Conservation (phyloP, 2,329 filamentous ascomycete genomes). For the Trematosphaeria pertusa region DNA sequence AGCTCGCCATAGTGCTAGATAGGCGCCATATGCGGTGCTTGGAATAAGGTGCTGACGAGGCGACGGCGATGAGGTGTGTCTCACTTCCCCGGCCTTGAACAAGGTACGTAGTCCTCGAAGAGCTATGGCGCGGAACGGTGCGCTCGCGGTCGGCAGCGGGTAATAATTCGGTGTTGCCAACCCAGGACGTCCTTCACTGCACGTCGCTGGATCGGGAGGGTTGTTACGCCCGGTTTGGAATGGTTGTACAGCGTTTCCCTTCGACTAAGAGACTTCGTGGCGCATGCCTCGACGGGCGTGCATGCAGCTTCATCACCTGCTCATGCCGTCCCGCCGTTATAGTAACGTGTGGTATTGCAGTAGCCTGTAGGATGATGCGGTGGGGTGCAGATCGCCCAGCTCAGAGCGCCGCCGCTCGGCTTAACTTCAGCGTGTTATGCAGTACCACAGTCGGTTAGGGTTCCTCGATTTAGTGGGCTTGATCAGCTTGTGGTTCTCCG, state of each 20-base stretch:
- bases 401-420: neutral
- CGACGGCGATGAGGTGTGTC: constrained; percentile 4
- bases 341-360: constrained; percentile 3
- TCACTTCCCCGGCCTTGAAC: constrained; percentile 14
- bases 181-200: constrained; percentile 16
- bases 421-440: too few relatives aligned
- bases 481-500: too few relatives aligned
- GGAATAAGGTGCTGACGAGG: constrained; percentile 23
- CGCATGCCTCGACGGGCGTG: neutral
- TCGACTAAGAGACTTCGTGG: neutral
- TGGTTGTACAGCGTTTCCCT: neutral
- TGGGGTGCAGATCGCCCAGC: neutral
- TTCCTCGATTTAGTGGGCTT: too few relatives aligned
- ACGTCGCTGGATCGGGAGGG: constrained; percentile 17
- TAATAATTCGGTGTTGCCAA: constrained; percentile 18
- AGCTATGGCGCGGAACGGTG: constrained; percentile 23
- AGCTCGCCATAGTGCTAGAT: neutral
- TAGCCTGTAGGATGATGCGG: neutral
- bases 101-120: too few relatives aligned
- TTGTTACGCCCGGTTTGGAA: constrained; percentile 2
- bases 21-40: constrained; percentile 12
- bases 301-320: neutral
- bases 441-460: too few relatives aligned
- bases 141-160: constrained; percentile 20
- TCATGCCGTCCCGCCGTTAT: neutral